phyloP scores from a whole-genome alignment of 1,284 basidiomycete species.

The Pseudozyma sp. region DNA sequence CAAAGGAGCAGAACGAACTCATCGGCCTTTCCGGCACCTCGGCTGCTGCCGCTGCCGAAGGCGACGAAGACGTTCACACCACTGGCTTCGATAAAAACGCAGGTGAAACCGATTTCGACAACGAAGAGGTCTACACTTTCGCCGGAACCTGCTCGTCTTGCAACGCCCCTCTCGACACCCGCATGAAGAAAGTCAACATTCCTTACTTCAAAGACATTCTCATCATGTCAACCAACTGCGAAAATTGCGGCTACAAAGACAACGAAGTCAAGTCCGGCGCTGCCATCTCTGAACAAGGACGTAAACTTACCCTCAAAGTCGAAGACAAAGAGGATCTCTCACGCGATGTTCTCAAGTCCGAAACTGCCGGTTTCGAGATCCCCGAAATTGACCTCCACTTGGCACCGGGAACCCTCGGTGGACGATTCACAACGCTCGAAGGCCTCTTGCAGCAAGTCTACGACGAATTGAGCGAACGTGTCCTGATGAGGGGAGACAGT shows the following conservation, averaged over 20 bases:
- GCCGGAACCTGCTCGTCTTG: slow-evolving; percentile 90
- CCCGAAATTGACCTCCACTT: slow-evolving; percentile 95
- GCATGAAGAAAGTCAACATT: slow-evolving; percentile 96
- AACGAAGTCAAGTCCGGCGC: slow-evolving; percentile 96
- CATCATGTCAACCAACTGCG: slow-evolving; percentile 99
- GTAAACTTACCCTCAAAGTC: slow-evolving; percentile 87
- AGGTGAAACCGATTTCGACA: slow-evolving; percentile 70
- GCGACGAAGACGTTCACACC: slow-evolving; percentile 65
- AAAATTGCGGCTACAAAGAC: slow-evolving; percentile 92
- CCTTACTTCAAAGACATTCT: slow-evolving; percentile 99
- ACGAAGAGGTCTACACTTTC: slow-evolving; percentile 91
- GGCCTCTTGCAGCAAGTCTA: slow-evolving; percentile 94
- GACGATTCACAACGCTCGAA: slow-evolving; percentile 97
- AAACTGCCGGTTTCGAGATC: slow-evolving; percentile 85
- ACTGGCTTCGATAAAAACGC: slow-evolving; percentile 64
- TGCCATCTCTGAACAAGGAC: slow-evolving; percentile 86
- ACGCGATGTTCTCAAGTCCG: slow-evolving; percentile 80
- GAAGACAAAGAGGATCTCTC: slow-evolving; percentile 93
- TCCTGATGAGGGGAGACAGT: slow-evolving; percentile 83
- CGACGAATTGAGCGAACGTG: slow-evolving; percentile 91
- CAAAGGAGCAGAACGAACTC: slow-evolving; percentile 83
- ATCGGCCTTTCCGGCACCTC: slow-evolving; percentile 76
- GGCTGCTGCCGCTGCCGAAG: slow-evolving; percentile 62
- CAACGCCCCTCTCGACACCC: slow-evolving; percentile 82
- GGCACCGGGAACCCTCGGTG: slow-evolving; percentile 92